Evolutionary conservation across 2,329 filamentous ascomycete genomes (phyloP).

Genomic region (Clonostachys solani): DNA sequence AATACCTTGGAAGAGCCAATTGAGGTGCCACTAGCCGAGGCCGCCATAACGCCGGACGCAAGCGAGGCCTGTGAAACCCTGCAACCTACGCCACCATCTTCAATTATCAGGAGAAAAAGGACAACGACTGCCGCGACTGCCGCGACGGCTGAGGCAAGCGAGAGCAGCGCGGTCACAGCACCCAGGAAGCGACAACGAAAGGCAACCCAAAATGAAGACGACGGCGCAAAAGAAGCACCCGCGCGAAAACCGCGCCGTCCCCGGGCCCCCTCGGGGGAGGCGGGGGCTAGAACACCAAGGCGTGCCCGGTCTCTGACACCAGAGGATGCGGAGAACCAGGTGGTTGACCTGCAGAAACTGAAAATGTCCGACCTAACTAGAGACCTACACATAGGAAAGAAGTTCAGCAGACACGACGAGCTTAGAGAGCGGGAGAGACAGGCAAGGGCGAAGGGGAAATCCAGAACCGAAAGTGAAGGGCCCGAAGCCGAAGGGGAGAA

Average conservation of each 20-base stretch:
- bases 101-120: neutral
- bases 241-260: neutral
- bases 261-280: constrained; percentile 4
- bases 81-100: neutral
- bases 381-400: constrained; percentile 67
- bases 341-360: constrained; percentile 61
- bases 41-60: neutral
- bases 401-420: constrained; percentile 69
- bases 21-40: neutral
- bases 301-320: constrained; percentile 49
- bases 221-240: constrained; percentile 10
- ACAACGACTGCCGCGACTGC: too few species aligned
- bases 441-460: constrained; percentile 22
- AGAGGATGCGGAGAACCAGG: constrained; percentile 56
- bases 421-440: constrained; percentile 63
- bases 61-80: neutral
- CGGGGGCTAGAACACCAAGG: constrained; percentile 14
- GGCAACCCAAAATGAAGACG: constrained; percentile 2
- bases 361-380: constrained; percentile 71
- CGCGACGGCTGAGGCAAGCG: too few species aligned
- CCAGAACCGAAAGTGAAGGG: constrained; percentile 13
- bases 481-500: neutral
- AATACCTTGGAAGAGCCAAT: too few species aligned
- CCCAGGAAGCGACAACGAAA: constrained; percentile 21
- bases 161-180: neutral